These are phyloP conservation scores for Fibroporia radiculosa DNA, from an alignment of 768 basidiomycete species.

Conservation along the genomic window DNA sequence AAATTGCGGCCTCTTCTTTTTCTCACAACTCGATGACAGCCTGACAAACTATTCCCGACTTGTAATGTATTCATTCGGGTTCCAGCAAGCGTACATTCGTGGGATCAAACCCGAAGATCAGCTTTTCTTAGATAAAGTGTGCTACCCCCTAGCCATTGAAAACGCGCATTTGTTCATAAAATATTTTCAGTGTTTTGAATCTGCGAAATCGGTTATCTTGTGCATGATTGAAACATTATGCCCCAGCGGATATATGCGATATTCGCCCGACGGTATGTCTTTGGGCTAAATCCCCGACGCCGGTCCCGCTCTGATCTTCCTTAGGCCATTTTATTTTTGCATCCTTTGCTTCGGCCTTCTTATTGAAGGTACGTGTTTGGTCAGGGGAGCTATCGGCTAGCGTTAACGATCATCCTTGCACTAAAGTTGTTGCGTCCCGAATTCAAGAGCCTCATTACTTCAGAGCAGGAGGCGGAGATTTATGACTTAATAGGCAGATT, in stretches of 20 bases:
- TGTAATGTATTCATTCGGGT: conserved; percentile 83
- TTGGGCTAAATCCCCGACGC: neutral
- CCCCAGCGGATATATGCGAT: conserved; percentile 71
- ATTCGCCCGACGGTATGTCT: conserved; percentile 62
- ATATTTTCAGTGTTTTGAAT: conserved; percentile 49
- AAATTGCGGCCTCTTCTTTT: neutral
- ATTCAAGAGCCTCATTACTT: conserved; percentile 53
- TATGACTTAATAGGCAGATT: conserved; percentile 65
- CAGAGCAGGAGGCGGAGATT: conserved; percentile 60
- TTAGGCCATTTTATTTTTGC: conserved; percentile 71
- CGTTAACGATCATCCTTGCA: neutral
- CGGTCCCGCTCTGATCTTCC: neutral
- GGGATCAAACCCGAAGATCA: conserved; percentile 56
- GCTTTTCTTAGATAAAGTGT: conserved; percentile 61
- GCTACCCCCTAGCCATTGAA: conserved; percentile 3
- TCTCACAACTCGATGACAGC: conserved; percentile 27
- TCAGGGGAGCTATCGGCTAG: neutral
- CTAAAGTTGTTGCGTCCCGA: conserved; percentile 66
- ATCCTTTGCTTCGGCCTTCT: conserved; percentile 76
- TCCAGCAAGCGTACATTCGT: conserved; percentile 73
- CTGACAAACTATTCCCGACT: conserved; percentile 70
- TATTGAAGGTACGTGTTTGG: conserved; percentile 53
- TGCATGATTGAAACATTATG: conserved; percentile 58
- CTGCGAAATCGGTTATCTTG: conserved; percentile 60
- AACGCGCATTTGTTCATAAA: conserved; percentile 1